Evolutionary conservation across 371 early-diverging fungal genomes (phyloP).

Genomic region (Entomophthora muscae): DNA sequence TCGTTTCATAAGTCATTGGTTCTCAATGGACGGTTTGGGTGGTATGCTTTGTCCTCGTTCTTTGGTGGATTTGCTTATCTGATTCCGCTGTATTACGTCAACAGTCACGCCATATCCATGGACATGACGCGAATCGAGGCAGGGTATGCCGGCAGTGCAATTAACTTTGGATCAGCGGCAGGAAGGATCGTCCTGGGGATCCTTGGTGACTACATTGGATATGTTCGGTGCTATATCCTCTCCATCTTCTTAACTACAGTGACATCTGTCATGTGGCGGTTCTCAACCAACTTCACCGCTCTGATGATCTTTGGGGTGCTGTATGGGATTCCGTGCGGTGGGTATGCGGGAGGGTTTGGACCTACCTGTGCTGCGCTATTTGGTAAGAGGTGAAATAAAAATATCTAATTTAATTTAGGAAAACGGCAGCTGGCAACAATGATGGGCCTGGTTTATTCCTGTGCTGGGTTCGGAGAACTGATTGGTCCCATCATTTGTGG

Average conservation of each 20-base stretch:
- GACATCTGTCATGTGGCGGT: too few species aligned
- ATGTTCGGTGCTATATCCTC: conserved; percentile 26
- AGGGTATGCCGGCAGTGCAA: conserved; percentile 25
- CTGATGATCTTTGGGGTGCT: conserved; percentile 28
- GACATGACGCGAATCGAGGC: conserved; percentile 20
- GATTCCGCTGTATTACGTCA: too few species aligned
- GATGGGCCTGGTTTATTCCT: conserved; percentile 20
- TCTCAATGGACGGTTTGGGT: background rate
- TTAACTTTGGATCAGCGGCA: conserved; percentile 28
- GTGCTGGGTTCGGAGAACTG: conserved; percentile 21
- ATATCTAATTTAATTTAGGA: conserved; percentile 13
- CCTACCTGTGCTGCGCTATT: conserved; percentile 26
- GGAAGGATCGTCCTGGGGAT: conserved; percentile 30
- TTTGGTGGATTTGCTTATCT: conserved; percentile 18
- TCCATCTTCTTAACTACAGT: conserved; percentile 25
- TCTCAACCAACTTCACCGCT: conserved; percentile 23
- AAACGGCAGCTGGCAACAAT: too few species aligned
- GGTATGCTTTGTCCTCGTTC: conserved; percentile 1
- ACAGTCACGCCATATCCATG: conserved; percentile 18
- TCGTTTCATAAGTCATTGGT: background rate
- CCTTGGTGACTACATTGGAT: conserved; percentile 30
- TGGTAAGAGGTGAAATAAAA: conserved; percentile 5
- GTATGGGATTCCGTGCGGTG: conserved; percentile 41
- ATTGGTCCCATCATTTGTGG: conserved; percentile 27
- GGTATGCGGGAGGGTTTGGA: conserved; percentile 24